These are phyloP conservation scores for Clitoria ternatea DNA, from an alignment of 306 rosid genomes.

Conservation along the genomic window DNA sequence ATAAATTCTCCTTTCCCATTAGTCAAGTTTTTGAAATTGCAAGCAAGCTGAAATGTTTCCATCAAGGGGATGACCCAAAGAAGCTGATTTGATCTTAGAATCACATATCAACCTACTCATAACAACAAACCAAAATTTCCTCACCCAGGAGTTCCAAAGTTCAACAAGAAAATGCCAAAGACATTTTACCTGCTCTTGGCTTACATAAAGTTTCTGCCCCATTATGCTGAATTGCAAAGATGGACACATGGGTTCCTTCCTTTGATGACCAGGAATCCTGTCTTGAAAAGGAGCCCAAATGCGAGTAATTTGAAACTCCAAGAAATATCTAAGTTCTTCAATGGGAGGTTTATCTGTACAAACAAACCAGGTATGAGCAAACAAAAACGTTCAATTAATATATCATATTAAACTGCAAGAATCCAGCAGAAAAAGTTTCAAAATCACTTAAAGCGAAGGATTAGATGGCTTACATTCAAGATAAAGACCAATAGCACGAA, in stretches of 20 bases:
- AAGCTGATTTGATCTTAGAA: not conserved
- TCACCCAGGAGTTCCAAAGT: not conserved
- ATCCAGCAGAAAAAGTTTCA: not conserved
- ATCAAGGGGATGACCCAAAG: not conserved
- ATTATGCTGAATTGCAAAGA: not conserved
- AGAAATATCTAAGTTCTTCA: not conserved
- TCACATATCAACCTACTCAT: not conserved
- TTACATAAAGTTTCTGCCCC: not conserved
- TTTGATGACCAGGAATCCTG: not conserved
- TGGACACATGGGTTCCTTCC: not conserved
- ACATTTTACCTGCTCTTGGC: not conserved
- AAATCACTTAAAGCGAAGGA: not conserved
- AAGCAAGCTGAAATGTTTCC: not conserved
- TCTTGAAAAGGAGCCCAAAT: not conserved
- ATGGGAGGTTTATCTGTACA: not conserved
- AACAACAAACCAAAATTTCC: not conserved
- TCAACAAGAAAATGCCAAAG: not conserved
- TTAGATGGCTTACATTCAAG: constrained; percentile 50
- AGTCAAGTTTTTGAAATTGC: not conserved
- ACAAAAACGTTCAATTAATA: not conserved
- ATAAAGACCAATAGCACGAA: constrained; percentile 62
- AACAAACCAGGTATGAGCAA: not conserved
- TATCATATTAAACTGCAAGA: not conserved
- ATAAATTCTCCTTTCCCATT: not conserved
- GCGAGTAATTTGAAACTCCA: not conserved